These are phyloP conservation scores for Golubevia sp. DNA, from an alignment of 1,284 basidiomycete genomes.

Conservation along the genomic window DNA sequence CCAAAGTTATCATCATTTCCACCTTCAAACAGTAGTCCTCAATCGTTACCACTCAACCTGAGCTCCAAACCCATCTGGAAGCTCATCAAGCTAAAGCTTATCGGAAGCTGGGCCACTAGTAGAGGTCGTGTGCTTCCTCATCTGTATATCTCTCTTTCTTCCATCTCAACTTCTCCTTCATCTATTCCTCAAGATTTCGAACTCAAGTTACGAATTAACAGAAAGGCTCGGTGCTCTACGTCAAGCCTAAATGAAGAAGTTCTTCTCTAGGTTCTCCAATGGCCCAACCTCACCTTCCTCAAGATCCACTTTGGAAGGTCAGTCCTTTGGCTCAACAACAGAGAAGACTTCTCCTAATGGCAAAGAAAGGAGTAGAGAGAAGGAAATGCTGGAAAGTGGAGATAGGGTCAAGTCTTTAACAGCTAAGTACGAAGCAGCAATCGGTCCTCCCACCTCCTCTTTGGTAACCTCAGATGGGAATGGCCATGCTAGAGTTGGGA, in stretches of 20 bases:
- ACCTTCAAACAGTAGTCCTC: no score
- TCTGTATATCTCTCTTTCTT: no score
- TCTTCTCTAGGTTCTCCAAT: conserved; percentile 40
- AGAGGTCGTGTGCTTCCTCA: no score
- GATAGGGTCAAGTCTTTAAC: conserved; percentile 27
- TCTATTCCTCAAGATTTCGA: no score
- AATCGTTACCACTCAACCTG: no score
- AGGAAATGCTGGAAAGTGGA: neutral
- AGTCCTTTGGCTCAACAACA: conserved; percentile 6
- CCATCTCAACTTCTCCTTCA: no score
- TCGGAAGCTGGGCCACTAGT: no score
- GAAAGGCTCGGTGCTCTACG: no score
- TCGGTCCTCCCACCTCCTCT: neutral
- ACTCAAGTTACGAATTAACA: no score
- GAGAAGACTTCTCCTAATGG: neutral
- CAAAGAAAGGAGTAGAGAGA: neutral
- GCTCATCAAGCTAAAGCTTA: no score
- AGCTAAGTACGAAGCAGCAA: conserved; percentile 24
- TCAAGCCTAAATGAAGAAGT: conserved; percentile 45
- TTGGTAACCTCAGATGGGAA: neutral
- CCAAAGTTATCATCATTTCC: no score
- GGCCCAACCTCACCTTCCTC: conserved; percentile 6
- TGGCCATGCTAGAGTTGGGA: neutral
- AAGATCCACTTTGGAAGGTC: conserved; percentile 6
- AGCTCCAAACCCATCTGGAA: no score